Conservation (phyloP, 2,329 filamentous ascomycete species). For the Grosmannia clavigera region DNA sequence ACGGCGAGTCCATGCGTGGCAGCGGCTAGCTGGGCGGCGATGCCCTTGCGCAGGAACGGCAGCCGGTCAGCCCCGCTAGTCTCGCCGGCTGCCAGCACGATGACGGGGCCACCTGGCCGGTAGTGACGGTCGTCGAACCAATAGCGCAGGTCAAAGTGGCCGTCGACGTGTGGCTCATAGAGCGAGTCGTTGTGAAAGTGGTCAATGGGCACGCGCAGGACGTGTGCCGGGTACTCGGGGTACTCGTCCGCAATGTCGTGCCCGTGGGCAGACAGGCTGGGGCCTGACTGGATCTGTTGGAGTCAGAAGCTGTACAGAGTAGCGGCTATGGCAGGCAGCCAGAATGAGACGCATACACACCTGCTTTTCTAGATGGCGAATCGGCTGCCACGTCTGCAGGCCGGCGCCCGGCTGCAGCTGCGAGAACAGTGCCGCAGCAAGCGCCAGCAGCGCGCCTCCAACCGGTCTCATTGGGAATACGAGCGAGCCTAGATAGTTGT, state of each 20-base stretch:
- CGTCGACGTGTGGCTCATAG: constrained; percentile 66
- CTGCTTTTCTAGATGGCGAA: constrained; percentile 6
- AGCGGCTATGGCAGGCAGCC: too few species aligned
- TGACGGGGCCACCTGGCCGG: constrained; percentile 64
- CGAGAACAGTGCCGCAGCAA: background rate
- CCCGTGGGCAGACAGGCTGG: background rate
- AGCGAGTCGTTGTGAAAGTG: constrained; percentile 71
- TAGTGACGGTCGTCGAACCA: constrained; percentile 75
- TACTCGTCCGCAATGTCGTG: too few species aligned
- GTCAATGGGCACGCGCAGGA: constrained; percentile 47
- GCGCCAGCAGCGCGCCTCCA: background rate
- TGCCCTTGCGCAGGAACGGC: constrained; percentile 64
- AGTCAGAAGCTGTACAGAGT: background rate
- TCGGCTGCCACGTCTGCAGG: constrained; percentile 8
- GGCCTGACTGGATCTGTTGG: background rate
- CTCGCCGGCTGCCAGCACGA: constrained; percentile 65
- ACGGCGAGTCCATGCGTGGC: constrained; percentile 66
- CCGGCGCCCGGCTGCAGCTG: background rate
- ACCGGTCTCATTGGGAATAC: background rate
- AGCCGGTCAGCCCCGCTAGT: constrained; percentile 50
- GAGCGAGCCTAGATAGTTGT: background rate
- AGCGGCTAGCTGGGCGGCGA: constrained; percentile 56
- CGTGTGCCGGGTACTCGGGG: constrained; percentile 24
- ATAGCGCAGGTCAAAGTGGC: constrained; percentile 59
- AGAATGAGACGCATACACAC: background rate